Evolutionary conservation across 1,139 yeast species (phyloP).

Genomic region (Debaryomyces robertsiae): DNA sequence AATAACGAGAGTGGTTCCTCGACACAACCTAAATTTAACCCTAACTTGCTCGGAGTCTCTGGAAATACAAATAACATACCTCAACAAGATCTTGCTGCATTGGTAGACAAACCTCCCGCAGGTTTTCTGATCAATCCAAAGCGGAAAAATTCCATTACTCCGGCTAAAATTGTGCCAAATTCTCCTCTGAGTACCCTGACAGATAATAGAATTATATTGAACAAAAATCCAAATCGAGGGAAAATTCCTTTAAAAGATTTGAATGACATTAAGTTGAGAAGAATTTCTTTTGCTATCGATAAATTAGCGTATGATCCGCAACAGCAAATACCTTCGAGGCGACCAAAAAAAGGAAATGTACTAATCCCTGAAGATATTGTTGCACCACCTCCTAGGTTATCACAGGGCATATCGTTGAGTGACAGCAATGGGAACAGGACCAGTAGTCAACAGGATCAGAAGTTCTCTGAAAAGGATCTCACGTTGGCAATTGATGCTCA

Average conservation of each 20-base stretch:
- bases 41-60: conserved; percentile 22
- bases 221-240: conserved; percentile 47
- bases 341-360: conserved; percentile 81
- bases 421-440: conserved; percentile 27
- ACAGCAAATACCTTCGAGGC: conserved; percentile 89
- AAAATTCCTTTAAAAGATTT: conserved; percentile 43
- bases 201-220: conserved; percentile 41
- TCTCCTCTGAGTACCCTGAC: conserved; percentile 4
- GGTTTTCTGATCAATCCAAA: conserved; percentile 17
- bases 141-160: conserved; percentile 16
- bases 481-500: conserved; percentile 60
- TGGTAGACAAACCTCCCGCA: conserved; percentile 26
- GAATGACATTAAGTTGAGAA: conserved; percentile 42
- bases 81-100: conserved; percentile 27
- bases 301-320: conserved; percentile 81
- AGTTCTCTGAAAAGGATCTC: conserved; percentile 54
- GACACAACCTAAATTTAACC: conserved; percentile 19
- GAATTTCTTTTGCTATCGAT: conserved; percentile 78
- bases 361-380: conserved; percentile 69
- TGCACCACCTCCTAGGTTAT: conserved; percentile 63
- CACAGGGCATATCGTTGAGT: conserved; percentile 59
- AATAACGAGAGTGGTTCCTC: conserved; percentile 12
- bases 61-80: conserved; percentile 6
- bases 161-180: conserved; percentile 7
- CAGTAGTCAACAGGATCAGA: conserved; percentile 24